Base-by-base conservation (phyloP, 2,329 filamentous ascomycete species). In the Aspergillus sp. region DNA sequence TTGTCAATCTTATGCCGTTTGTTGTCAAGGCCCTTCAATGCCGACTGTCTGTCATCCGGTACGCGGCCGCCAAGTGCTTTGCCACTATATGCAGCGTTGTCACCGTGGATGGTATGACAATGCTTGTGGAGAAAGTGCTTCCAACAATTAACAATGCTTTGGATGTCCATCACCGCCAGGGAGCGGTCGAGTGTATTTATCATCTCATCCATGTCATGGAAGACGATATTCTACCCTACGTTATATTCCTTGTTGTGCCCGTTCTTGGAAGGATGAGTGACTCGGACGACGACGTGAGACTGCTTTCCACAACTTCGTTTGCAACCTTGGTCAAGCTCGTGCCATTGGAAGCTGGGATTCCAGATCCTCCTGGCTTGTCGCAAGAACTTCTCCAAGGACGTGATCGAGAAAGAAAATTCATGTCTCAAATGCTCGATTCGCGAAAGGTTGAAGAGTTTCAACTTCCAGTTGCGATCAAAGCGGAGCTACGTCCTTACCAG, bases 151-250 rank as follows among this genome's bases (percentile, higher is more conserved):
- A 83, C 78, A 97, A 97, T 67, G 89, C 91, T 1, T 77, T 96
- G 59, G 93, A 99, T 68, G 83, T 97, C 31, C 88, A 91, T 70
- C 90, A 89, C 76, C 88, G 95, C 40, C 95, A 99, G 78, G 95
- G 95, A 62, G 92, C 91, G 6, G 95, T 96, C 57, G 95, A 99
- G 76, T 91, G 87, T 66, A 90, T 99, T 59, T 99, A 99, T 72
- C 95, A 99, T 75, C 80, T 99, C 58, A 99, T 99, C 63, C 91
- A 96, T 59, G 93, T 97, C 52, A 99, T 99, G 95, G 95, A 96
- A 61, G 95, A 98, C 71, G 85, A 86, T 39, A 99, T 99, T 57
- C 78, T 99, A 31, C 95, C 96, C 3, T 99, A 99, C 69, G 95
- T 99, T 62, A 97, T 99, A 68, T 99, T 99, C 85, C 85, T 99